Evolutionary conservation across 768 basidiomycete genomes (phyloP), one percentile per base, ranked within the genome.

Genomic region (Tylopilus rubrobrunneus): DNA sequence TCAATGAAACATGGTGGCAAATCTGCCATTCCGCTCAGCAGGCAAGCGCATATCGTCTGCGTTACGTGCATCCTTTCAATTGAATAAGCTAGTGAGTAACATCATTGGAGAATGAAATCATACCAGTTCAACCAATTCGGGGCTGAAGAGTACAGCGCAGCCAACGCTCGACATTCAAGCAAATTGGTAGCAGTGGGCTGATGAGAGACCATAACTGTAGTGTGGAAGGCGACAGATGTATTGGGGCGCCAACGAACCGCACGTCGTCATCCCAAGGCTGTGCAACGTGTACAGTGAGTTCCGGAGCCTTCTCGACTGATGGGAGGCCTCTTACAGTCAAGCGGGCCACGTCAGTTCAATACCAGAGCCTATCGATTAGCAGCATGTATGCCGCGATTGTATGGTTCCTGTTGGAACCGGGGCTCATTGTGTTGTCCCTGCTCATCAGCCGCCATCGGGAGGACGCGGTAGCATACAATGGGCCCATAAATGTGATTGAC

Each of bases 381-480:
- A 43, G 52, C 10, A 53, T 64, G 46, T 57, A 61, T 58, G 49
- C 51, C 1, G 15, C 41, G 62, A 56, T 61, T 52, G 23, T 7
- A 29, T 15, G 5, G 33, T 43, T 29, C 44, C 33, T 52, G 25
- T 56, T 44, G 42, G 58, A 62, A 41, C 42, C 25, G 17, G 15
- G 41, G 23, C 36, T 44, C 19, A 23, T 11, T 44, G 41, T 25
- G 41, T 51, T 46, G 52, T 40, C 52, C 33, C 43, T 36, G n/a
- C 43, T 43, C 67, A 62, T 67, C 58, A 44, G 45, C 50, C n/a
- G 19, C 51, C 62, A 62, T 58, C 63, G 60, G 66, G 52, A 49
- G 42, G 55, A 37, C 45, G 55, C 56, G 65, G 60, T 25, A 54
- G 47, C 11, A 27, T 47, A 45, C 14, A 25, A 37, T 37, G n/a